These are phyloP conservation scores for Starmerella lactis-condensi DNA, from an alignment of 805 yeast species.

Conservation along the genomic window DNA sequence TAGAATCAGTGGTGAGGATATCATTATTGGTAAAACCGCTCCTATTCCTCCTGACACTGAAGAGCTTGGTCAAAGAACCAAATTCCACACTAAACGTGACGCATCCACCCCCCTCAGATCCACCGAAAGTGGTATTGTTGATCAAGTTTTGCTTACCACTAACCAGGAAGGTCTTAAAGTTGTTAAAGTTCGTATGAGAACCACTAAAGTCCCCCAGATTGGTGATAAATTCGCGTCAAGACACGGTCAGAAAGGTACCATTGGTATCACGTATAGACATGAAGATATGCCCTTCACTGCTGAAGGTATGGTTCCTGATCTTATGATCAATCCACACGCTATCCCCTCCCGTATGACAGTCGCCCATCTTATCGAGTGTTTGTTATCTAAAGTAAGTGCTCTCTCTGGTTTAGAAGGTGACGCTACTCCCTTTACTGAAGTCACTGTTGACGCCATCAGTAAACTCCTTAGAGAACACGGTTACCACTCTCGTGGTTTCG, in stretches of 20 bases:
- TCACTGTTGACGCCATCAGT: slow-evolving; percentile 93
- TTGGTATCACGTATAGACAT: slow-evolving; percentile 95
- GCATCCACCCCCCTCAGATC: slow-evolving; percentile 94
- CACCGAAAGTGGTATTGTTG: slow-evolving; percentile 96
- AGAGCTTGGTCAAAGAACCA: slow-evolving; percentile 96
- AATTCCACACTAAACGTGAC: slow-evolving; percentile 94
- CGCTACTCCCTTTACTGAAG: slow-evolving; percentile 97
- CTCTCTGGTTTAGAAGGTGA: slow-evolving; percentile 95
- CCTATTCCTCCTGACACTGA: slow-evolving; percentile 99
- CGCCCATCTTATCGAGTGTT: slow-evolving; percentile 96
- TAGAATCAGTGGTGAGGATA: slow-evolving; percentile 96
- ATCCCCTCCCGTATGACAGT: slow-evolving; percentile 99
- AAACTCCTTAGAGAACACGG: slow-evolving; percentile 85
- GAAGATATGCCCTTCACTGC: slow-evolving; percentile 97
- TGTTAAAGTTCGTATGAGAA: slow-evolving; percentile 96
- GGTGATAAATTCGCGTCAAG: slow-evolving; percentile 99
- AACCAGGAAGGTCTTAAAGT: slow-evolving; percentile 96
- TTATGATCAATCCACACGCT: slow-evolving; percentile 96
- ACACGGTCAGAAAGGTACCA: slow-evolving; percentile 99
- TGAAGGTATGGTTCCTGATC: slow-evolving; percentile 92
- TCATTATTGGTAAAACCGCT: slow-evolving; percentile 94
- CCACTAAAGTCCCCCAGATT: slow-evolving; percentile 94
- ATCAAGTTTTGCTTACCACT: slow-evolving; percentile 89
- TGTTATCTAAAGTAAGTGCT: slow-evolving; percentile 84
- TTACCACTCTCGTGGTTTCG: slow-evolving; percentile 95